phyloP scores from a whole-genome alignment of 1,139 yeast genomes.

The Kluyveromyces marxianus region DNA sequence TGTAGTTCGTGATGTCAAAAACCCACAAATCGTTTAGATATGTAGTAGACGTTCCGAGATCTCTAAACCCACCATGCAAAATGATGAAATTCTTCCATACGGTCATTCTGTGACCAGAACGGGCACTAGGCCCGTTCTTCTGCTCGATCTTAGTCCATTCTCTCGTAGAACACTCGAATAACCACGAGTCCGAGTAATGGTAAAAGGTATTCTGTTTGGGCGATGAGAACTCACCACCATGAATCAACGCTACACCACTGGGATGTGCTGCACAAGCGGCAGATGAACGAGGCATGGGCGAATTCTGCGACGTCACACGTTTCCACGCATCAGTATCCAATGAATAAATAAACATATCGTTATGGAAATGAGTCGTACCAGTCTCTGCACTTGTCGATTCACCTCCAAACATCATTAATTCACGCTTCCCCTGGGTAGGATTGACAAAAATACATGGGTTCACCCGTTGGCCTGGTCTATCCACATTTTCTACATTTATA shows the following conservation, averaged over 20 bases:
- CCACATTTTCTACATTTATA: constrained; percentile 50
- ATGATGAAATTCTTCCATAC: constrained; percentile 87
- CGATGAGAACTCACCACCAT: constrained; percentile 96
- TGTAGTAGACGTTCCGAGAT: constrained; percentile 74
- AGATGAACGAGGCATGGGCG: constrained; percentile 90
- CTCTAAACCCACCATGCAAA: constrained; percentile 89
- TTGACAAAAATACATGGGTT: constrained; percentile 71
- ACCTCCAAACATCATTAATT: constrained; percentile 83
- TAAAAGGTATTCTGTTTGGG: constrained; percentile 95
- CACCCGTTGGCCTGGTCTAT: constrained; percentile 59
- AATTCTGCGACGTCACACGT: constrained; percentile 65
- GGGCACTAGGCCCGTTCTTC: constrained; percentile 69
- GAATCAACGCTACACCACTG: constrained; percentile 73
- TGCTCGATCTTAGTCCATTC: constrained; percentile 87
- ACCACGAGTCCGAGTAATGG: constrained; percentile 96
- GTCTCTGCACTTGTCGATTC: constrained; percentile 47
- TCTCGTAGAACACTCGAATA: constrained; percentile 70
- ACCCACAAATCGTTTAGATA: constrained; percentile 86
- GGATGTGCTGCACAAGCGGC: constrained; percentile 95
- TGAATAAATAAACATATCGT: constrained; percentile 69
- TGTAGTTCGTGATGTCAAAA: constrained; percentile 80
- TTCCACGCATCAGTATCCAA: constrained; percentile 82
- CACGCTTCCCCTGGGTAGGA: constrained; percentile 70
- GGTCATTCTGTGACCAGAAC: constrained; percentile 89
- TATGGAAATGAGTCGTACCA: constrained; percentile 62